Conservation (phyloP, 2,329 filamentous ascomycete species). For the Calonectria hongkongensis region DNA sequence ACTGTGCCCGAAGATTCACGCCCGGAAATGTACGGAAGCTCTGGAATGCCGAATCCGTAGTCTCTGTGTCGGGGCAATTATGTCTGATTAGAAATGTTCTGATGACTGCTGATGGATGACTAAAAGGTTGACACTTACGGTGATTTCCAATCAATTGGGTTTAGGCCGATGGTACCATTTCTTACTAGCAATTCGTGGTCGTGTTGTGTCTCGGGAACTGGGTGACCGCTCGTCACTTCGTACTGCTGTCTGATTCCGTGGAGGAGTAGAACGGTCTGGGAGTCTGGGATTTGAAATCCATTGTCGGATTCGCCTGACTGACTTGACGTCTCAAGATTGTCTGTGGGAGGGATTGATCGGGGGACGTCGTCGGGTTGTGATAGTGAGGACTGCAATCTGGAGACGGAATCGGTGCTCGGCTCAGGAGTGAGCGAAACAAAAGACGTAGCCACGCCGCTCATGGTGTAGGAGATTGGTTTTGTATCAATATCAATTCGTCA, state of each 20-base stretch:
- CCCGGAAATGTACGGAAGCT: conserved; percentile 80
- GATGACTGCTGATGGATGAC: not conserved
- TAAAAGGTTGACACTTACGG: conserved; percentile 69
- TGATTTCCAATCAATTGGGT: conserved; percentile 86
- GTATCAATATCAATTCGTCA: not conserved
- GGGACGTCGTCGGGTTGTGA: conserved; percentile 29
- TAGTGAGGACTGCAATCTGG: conserved; percentile 33
- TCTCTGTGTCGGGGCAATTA: conserved; percentile 67
- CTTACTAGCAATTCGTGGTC: conserved; percentile 76
- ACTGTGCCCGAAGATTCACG: conserved; percentile 82
- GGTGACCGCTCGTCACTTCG: conserved; percentile 64
- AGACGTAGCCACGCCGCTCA: conserved; percentile 40
- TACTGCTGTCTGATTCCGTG: conserved; percentile 71
- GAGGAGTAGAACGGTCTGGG: conserved; percentile 70
- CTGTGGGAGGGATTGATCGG: conserved; percentile 23
- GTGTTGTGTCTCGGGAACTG: conserved; percentile 63
- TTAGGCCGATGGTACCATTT: conserved; percentile 80
- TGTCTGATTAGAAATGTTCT: not conserved
- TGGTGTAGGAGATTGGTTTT: conserved; percentile 15
- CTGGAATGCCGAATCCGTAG: conserved; percentile 81
- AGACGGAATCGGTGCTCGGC: conserved; percentile 29
- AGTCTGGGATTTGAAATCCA: conserved; percentile 42
- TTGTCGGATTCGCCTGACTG: conserved; percentile 36
- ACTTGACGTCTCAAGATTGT: conserved; percentile 15
- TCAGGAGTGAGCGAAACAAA: conserved; percentile 47